Conservation (phyloP, 352 stramenopile genomes). For the Phytophthora chlamydospora region DNA sequence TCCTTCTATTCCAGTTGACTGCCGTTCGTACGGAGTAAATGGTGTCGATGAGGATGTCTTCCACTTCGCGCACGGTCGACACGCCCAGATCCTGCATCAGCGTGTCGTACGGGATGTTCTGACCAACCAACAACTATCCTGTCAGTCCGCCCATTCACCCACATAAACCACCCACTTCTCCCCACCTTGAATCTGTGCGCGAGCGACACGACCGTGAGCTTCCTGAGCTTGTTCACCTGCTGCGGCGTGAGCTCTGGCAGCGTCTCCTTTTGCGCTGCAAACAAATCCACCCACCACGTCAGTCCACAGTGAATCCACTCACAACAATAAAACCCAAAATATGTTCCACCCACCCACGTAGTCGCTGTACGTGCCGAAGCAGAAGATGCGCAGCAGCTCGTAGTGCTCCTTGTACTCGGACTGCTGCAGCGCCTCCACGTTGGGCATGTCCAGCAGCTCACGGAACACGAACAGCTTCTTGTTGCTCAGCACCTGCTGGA, state of each 20-base stretch:
- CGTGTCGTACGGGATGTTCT: slow-evolving; percentile 86
- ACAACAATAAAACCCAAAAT: not conserved
- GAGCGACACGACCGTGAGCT: slow-evolving; percentile 89
- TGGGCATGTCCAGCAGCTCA: slow-evolving; percentile 92
- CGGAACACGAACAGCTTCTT: slow-evolving; percentile 95
- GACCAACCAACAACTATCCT: slow-evolving; percentile 2
- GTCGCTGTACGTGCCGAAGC: slow-evolving; percentile 88
- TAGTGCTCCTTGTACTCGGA: slow-evolving; percentile 83
- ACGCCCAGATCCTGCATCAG: slow-evolving; percentile 84
- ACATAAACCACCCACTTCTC: not conserved
- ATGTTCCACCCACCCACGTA: slow-evolving; percentile 66
- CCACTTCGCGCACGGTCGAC: slow-evolving; percentile 83
- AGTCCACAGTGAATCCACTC: not conserved
- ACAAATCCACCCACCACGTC: not conserved
- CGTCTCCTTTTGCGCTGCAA: slow-evolving; percentile 61
- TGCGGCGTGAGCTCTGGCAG: slow-evolving; percentile 71
- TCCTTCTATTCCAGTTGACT: not conserved
- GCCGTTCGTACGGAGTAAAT: slow-evolving; percentile 87
- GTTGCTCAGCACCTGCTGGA: slow-evolving; percentile 93
- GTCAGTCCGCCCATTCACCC: not conserved
- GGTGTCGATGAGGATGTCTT: slow-evolving; percentile 93
- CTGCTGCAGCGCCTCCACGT: slow-evolving; percentile 82
- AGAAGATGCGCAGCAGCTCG: slow-evolving; percentile 90
- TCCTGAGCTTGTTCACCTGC: slow-evolving; percentile 87
- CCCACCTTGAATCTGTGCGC: slow-evolving; percentile 81